Base-by-base conservation (phyloP, 2,329 filamentous ascomycete genomes). In the Ceratocystis diversiconidia region DNA sequence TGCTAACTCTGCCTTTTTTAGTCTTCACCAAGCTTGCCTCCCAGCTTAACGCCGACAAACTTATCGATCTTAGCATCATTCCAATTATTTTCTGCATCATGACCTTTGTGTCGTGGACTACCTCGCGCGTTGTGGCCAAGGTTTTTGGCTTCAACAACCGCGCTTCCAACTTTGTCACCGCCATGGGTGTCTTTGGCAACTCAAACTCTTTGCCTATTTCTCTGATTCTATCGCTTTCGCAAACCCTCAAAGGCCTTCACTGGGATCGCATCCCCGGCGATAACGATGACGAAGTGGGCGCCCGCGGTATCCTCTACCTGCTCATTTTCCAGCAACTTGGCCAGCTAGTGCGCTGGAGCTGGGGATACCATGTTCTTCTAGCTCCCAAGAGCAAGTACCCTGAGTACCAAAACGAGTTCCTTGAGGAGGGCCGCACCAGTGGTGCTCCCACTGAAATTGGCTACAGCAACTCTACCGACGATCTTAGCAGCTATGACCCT, bases 141-240 rank as follows among this genome's bases (percentile, higher is more conserved):
- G 78, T 85, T 61, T 95, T 92, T 74, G 80, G 89, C 17, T 92
- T 99, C 76, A 85, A 85, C 71, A 91, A 88, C 74, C 85, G 92
- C 68, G 89, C 91, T 52, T 84, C 87, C 70, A 99, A 99, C 77
- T 99, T 99, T 72, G 88, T 99, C 52, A 89, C 90, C 41, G 94
- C 94, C 64, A 99, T 99, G 94, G 92, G 89, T 46, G 82, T 97
- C 61, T 99, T 99, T 74, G 94, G 92, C 71, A 99, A 99, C 75
- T 97, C 92, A 43, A 99, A 99, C 76, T 97, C 94, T 19, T 82
- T 99, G 22, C 94, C 94, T 0, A 97, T 99, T 68, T 99, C 94
- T 0, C 85, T 99, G 65, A 91, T 99, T 68, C 83, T 97, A 66
- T 96, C 92, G 7, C 82, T 99, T 10, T 95, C 92, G 15, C 89